Percentiles rank a stretch among this genome's conserved stretches.
phyloP scores from a whole-genome alignment of 805 yeast species.

The Wickerhamiella shivajii region DNA sequence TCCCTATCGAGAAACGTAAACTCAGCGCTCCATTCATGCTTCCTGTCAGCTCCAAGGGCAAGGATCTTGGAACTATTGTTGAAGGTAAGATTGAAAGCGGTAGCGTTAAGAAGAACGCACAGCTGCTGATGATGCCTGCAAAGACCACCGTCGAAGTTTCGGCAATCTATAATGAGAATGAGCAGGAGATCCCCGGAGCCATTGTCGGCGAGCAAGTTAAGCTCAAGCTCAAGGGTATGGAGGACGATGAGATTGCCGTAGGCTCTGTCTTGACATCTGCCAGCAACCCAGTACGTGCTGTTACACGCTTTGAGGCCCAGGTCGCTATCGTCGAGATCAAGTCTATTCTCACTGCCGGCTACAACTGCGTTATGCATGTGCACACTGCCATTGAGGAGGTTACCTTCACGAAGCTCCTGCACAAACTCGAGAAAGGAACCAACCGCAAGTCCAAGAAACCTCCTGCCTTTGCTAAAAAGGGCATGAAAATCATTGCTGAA shows the following conservation, averaged over 20 bases:
- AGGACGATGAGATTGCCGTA: slow-evolving; percentile 85
- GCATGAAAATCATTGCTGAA: slow-evolving; percentile 93
- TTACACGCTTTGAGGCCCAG: slow-evolving; percentile 85
- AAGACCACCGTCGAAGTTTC: slow-evolving; percentile 68
- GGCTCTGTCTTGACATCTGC: slow-evolving; percentile 87
- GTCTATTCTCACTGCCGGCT: slow-evolving; percentile 88
- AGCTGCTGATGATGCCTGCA: slow-evolving; percentile 84
- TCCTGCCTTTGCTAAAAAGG: slow-evolving; percentile 97
- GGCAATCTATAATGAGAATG: slow-evolving; percentile 86
- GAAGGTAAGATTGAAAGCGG: slow-evolving; percentile 99
- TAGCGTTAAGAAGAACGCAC: slow-evolving; percentile 64
- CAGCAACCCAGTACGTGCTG: slow-evolving; percentile 79
- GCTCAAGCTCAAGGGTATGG: slow-evolving; percentile 84
- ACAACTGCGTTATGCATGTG: slow-evolving; percentile 95
- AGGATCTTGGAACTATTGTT: slow-evolving; percentile 91
- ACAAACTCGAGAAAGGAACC: slow-evolving; percentile 91
- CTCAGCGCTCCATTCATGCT: slow-evolving; percentile 94
- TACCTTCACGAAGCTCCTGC: slow-evolving; percentile 61
- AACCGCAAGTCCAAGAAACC: slow-evolving; percentile 93
- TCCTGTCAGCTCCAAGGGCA: slow-evolving; percentile 88
- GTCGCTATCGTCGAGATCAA: slow-evolving; percentile 93
- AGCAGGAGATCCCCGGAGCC: slow-evolving; percentile 81
- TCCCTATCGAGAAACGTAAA: slow-evolving; percentile 73
- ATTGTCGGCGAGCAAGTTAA: slow-evolving; percentile 95
- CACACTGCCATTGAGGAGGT: slow-evolving; percentile 98